These are phyloP conservation scores for Anthostomella pinea DNA, from an alignment of 2,329 filamentous ascomycete species.

Conservation along the genomic window DNA sequence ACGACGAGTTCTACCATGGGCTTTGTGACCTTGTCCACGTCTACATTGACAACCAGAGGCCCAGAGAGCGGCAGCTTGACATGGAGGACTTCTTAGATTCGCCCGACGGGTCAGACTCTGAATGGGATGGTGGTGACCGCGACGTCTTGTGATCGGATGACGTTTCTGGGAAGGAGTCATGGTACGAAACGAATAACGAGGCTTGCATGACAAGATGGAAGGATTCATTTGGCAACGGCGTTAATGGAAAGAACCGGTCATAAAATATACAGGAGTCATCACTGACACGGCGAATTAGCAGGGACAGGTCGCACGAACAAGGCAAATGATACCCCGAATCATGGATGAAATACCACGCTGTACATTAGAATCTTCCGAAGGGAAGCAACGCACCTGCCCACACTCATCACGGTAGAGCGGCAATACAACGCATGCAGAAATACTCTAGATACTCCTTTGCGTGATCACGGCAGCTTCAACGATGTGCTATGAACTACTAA, in stretches of 20 bases:
- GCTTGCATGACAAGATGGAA: no score
- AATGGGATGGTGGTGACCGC: conserved; percentile 49
- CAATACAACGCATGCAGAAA: no score
- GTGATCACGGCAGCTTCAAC: no score
- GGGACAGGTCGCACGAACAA: not conserved
- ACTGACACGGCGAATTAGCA: conserved; percentile 9
- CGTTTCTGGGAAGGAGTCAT: no score
- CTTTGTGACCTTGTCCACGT: conserved; percentile 69
- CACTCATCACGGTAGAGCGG: no score
- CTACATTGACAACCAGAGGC: conserved; percentile 73
- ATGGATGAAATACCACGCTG: no score
- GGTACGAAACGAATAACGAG: no score
- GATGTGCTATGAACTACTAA: no score
- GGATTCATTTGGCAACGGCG: conserved; percentile 6
- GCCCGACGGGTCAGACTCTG: conserved; percentile 52
- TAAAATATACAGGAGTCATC: conserved; percentile 14
- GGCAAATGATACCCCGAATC: not conserved
- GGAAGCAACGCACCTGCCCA: no score
- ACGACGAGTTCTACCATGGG: conserved; percentile 54
- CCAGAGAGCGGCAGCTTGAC: conserved; percentile 62
- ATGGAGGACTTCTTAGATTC: conserved; percentile 70
- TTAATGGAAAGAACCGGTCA: conserved; percentile 5
- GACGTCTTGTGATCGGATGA: conserved; percentile 19
- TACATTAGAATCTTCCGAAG: no score
- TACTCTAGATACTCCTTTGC: no score